Base-by-base conservation (phyloP, 2,329 filamentous ascomycete species). In the Paecilomyces sp. region DNA sequence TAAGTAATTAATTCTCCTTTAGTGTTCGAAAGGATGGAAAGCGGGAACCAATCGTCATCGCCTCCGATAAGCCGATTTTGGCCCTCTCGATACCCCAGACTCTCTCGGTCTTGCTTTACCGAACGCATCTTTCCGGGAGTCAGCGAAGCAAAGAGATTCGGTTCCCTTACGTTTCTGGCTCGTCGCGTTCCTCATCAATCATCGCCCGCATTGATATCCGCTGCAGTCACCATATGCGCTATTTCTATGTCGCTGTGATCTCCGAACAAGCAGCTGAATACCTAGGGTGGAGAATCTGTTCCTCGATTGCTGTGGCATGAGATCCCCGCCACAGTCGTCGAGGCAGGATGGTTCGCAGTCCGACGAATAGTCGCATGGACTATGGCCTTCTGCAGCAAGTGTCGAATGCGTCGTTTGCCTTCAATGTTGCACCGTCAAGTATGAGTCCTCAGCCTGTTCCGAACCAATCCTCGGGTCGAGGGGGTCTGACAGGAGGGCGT, bases 401-500 rank as follows among this genome's bases (percentile, higher is more conserved):
- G 4, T 47, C 59, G 6, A 58, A 47, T 30, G 15, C 59, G n/a
- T 58, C 59, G 25, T 59, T 64, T 30, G 58, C 34, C 13, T 58
- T 61, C 25, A 52, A 61, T 47, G 4, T 47, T 12, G 53, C 61
- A 8, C n/a, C 58, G 8, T 15, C 60, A 22, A 24, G 51, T 25
- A 53, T 53, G 25, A 25, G 22, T 30, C 22, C 22, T 30, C n/a
- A 15, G n/a, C 12, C 51, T 3, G 51, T 53, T 53, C 25, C 51
- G 22, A 28, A 18, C n/a, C 28, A 30, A 12, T 22, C 54, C 24
- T 31, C 54, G 18, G 30, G 28, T 33, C 33, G 54, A 12, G 30
- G 25, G 5, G 53, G 59, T 13, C 57, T 73, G 28, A 64, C 63
- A 3, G 62, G 66, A 36, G 70, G 70, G 51, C 77, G 77, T 56